Evolutionary conservation across 2,329 filamentous ascomycete species (phyloP), one percentile per base, ranked within the genome.

Genomic region (Sporothrix humicola): DNA sequence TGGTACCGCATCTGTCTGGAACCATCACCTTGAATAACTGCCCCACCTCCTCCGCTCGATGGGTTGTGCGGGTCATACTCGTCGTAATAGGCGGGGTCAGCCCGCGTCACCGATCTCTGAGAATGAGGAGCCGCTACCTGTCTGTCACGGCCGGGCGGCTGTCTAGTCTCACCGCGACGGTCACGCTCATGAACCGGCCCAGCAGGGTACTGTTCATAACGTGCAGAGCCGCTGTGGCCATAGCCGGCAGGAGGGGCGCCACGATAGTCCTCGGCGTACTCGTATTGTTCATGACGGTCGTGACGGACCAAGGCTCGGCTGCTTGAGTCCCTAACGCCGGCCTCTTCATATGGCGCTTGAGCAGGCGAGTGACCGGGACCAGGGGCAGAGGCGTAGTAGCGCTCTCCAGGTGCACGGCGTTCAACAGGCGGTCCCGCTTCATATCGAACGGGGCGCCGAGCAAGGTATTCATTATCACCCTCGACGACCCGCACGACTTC

Each of bases 401-500:
- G 71, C n/a, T 56, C 54, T 1, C 4, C 31, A 5, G n/a, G 37
- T 3, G 15, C 26, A 12, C 37, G 23, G 7, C 15, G 52, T 3
- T 65, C 69, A 26, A 7, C 46, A n/a, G 26, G 48, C 13, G 61
- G 8, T 15, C 31, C 31, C 7, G 74, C 75, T 65, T 76, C 76
- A 23, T 72, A 75, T 2, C 73, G 78, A 7, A 78, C 76, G 4
- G 84, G 84, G 42, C 84, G 82, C 54, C 82, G 81, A 71, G 86
- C 81, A 74, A 84, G 83, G 74, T 87, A 87, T 68, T 85, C 81
- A 12, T 85, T 85, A 23, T 82, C 79, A 1, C 82, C 79, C 76
- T 85, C 83, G 13, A 81, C 80, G 8, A 85, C 82, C 54, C 84
- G 82, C 48, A 88, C 81, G 12, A 86, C 79, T 76, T 88, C 86